Evolutionary conservation across 2,329 filamentous ascomycete genomes (phyloP), one percentile per base, ranked within the genome.

Genomic region (Metarhizium anisopliae): DNA sequence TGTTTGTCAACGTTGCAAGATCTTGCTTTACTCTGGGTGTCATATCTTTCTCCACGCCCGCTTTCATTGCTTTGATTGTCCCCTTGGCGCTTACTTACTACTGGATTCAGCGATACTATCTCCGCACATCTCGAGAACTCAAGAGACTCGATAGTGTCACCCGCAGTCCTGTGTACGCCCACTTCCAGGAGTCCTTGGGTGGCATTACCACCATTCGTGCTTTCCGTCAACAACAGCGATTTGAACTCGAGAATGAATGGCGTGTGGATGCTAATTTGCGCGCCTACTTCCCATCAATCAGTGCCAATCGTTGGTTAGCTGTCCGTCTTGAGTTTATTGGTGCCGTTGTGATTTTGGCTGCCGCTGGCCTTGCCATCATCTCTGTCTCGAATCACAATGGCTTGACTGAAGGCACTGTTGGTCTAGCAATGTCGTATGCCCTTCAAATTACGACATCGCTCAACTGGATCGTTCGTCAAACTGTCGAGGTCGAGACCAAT

Each of bases 401-500:
- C 0, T 72, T 95, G 43, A 83, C 79, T 25, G 75, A 85, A 7
- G 94, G 94, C 57, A 77, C 85, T 72, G 92, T 97, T 53, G 95
- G 95, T 76, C 77, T 99, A 66, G 85, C 89, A 60, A 96, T 99
- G 91, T 96, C 93, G 50, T 96, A 97, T 73, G 94, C 92, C 43
- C 81, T 99, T 60, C 90, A 96, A 74, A 97, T 99, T 67, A 99
- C 94, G 1, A 89, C 93, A 62, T 96, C 92, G 40, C 81, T 99
- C 66, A 99, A 97, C 77, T 99, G 94, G 94, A 96, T 99, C 66
- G 94, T 99, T 53, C 85, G 95, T 57, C 94, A 99, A 74, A 96
- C 92, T 0, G 94, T 99, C 38, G 95, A 99, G 72, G 94, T 99
- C n/a, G 95, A 99, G 78, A 97, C 93, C n/a, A 99, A 99, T 72